Percentiles rank a stretch among this genome's conserved stretches.
Conservation (phyloP, 257 asterid species). For the Solanum piurae region DNA sequence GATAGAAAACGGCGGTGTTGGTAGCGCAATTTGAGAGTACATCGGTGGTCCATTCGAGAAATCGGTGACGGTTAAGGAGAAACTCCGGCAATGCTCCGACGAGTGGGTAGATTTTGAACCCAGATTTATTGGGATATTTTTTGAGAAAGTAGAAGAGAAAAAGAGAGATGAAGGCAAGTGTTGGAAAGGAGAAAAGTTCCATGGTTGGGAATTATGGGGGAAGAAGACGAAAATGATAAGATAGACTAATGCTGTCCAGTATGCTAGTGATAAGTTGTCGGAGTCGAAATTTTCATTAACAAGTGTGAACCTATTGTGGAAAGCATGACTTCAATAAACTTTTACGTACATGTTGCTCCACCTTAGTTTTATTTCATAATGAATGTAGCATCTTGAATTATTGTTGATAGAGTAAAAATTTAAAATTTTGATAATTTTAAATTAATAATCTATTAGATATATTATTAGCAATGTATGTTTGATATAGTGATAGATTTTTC, state of each 20-base stretch:
- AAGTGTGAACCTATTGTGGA: no score
- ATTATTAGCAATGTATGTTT: no score
- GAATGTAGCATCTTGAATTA: no score
- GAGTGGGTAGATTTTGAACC: conserved; percentile 51
- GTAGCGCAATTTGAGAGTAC: conserved; percentile 42
- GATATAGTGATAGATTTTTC: no score
- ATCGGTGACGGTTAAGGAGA: conserved; percentile 74
- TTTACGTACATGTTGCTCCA: no score
- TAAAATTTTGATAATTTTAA: no score
- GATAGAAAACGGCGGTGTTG: conserved; percentile 56
- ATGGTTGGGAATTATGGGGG: not conserved
- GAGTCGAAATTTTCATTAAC: fast-evolving
- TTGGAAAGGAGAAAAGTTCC: conserved; percentile 14
- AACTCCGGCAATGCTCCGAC: conserved; percentile 68
- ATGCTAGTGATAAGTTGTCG: fast-evolving
- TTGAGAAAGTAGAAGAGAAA: not conserved
- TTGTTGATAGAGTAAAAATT: no score
- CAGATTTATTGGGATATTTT: conserved; percentile 5
- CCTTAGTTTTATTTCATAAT: no score
- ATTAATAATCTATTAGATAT: no score
- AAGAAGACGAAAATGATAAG: not conserved
- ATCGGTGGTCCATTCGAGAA: conserved; percentile 67
- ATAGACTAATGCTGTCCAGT: not conserved
- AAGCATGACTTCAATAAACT: not conserved
- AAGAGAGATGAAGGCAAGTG: conserved; percentile 14